These are phyloP conservation scores for Echites panduratus DNA, from an alignment of 257 asterid species.

Conservation along the genomic window DNA sequence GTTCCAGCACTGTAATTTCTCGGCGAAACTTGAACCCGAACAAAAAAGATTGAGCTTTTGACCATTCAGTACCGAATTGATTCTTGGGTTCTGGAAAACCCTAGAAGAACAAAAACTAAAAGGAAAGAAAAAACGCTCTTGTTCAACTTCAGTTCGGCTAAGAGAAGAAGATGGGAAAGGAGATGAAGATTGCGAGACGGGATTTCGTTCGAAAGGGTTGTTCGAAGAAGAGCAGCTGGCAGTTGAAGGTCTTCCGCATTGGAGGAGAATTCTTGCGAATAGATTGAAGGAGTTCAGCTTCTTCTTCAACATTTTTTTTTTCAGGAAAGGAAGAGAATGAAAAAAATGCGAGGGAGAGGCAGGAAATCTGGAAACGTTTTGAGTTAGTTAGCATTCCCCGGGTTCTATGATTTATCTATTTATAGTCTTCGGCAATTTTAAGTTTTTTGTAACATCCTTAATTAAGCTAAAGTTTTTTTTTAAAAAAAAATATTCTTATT, in stretches of 20 bases:
- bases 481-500: no score
- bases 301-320: constrained; percentile 47
- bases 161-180: constrained; percentile 17
- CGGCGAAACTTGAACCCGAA: constrained; percentile 26
- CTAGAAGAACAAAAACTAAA: constrained; percentile 9
- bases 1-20: constrained; percentile 58
- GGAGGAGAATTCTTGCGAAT: constrained; percentile 21
- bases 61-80: constrained; percentile 11
- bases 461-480: no score
- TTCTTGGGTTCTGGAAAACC: constrained; percentile 17
- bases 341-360: not conserved
- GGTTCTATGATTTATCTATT: constrained; percentile 12
- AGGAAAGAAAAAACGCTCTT: constrained; percentile 13
- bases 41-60: constrained; percentile 27
- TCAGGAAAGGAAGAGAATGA: constrained; percentile 3
- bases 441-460: no score
- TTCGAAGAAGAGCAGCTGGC: constrained; percentile 19
- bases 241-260: constrained; percentile 17
- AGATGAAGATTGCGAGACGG: constrained; percentile 15
- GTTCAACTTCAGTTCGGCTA: constrained; percentile 12
- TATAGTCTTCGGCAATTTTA: constrained; percentile 17
- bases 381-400: not conserved
- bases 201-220: constrained; percentile 6
- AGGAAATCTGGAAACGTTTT: not conserved
- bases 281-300: constrained; percentile 27